Base-by-base conservation (phyloP, 176 grass and related monocot species). In the Triticum dicoccoides region DNA sequence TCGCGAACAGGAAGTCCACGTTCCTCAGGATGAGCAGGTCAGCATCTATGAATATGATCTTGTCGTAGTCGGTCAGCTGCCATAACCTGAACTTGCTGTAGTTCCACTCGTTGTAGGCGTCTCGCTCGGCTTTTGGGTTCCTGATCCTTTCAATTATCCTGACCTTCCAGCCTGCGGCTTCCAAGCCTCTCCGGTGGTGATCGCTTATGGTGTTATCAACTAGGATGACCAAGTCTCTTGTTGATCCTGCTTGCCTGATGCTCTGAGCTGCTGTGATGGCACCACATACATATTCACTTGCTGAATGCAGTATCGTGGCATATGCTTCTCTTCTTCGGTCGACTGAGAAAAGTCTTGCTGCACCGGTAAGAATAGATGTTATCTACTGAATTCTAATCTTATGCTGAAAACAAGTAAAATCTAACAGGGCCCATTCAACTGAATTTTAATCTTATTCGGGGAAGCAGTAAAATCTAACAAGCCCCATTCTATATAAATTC, bases 61-160 rank as follows among this genome's bases (percentile, higher is more conserved):
- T 98, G 89, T 95, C 96, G 5, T 98, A 98, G 78, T 98, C 96
- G 0, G 93, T 95, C 14, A 98, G 92, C 89, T 98, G 96, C 96
- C 96, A 98, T 59, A 98, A 59, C 77, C 96, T 89, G 79, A 98
- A 98, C 88, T 98, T 98, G 66, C 96, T 98, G 82, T 98, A 98
- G 86, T 98, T 98, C 88, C 91, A 98, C 84, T 98, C 96, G 2
- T 98, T 98, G 88, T 98, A 98, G 23, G 96, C 87, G 56, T 98
- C 76, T 2, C 79, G 87, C 74, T 86, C 82, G 5, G 96, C 96
- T 80, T 95, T 98, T 5, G 96, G 96, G 9, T 98, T 98, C 73
- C 96, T 91, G 65, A 98, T 98, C 18, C 96, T 83, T 18, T 90
- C 30, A 23, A 95, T 98, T 61, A 90, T 80, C 20, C 93, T 86